Evolutionary conservation across 176 grass and related monocot genomes (phyloP).

Genomic region (Puccinellia tenuiflora): DNA sequence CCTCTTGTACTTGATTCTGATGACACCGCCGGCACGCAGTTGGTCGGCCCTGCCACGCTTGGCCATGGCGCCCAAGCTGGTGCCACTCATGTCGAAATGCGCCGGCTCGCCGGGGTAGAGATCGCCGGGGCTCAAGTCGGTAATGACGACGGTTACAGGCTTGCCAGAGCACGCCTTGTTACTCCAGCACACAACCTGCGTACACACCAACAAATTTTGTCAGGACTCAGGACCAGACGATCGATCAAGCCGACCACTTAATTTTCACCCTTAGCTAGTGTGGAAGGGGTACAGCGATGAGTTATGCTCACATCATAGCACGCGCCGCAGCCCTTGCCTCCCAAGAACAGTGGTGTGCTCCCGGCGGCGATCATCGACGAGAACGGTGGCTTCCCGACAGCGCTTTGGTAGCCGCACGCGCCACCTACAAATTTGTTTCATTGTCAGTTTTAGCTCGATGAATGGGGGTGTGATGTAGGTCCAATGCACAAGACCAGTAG

Average conservation of each 20-base stretch:
- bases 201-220: constrained; percentile 27
- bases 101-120: constrained; percentile 11
- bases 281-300: not conserved
- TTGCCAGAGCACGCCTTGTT: constrained; percentile 48
- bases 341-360: constrained; percentile 60
- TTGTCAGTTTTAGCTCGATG: not conserved
- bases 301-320: constrained; percentile 63
- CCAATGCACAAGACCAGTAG: not conserved
- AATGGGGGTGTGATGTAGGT: not conserved
- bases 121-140: constrained; percentile 56
- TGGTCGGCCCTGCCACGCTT: constrained; percentile 42
- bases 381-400: constrained; percentile 49
- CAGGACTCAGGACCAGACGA: not conserved
- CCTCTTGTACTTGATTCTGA: constrained; percentile 63
- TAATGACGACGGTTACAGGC: constrained; percentile 63
- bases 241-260: not conserved
- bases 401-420: constrained; percentile 68
- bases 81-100: constrained; percentile 86
- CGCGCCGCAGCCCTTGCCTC: constrained; percentile 71
- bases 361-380: constrained; percentile 68
- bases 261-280: constrained; percentile 21
- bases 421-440: constrained; percentile 41
- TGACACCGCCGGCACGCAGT: constrained; percentile 53
- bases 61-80: constrained; percentile 65
- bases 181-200: constrained; percentile 54